Evolutionary conservation across 306 rosid species (phyloP), one percentile per base, ranked within the genome.

Genomic region (Lathyrus aphaca): DNA sequence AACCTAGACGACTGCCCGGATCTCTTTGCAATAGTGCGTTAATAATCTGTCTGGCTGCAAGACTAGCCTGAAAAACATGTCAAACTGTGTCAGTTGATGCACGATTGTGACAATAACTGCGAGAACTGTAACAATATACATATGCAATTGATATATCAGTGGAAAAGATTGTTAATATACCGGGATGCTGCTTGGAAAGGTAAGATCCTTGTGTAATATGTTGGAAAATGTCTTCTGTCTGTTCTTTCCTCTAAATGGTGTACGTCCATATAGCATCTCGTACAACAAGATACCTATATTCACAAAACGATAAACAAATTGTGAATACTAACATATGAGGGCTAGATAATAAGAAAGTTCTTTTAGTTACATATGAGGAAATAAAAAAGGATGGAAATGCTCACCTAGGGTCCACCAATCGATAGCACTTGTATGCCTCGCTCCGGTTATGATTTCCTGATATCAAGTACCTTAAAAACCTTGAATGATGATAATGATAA

Each of bases 401-500:
- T 83, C 84, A 94, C 98, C 98, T 63, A 94, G 82, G 61, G 98
- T 85, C 98, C 98, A 94, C 98, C 98, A 94, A 76, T 94, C 98
- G 51, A 94, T 87, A 25, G 95, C 91, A 64, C 98, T 88, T 59
- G 86, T 71, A 73, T 94, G 98, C 85, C 89, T 84, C 19, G 85
- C 82, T 37, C 98, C 98, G 1, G 85, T 88, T 67, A 94, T 83
- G 80, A 87, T 90, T 86, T 94, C 98, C 98, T 94, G 96, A 78
- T 71, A 88, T 57, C 72, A 83, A 82, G 76, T n/a, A 77, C 74
- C 66, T 62, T 80, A 48, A 76, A 76, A 79, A 65, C 61, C 29
- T 77, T 69, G 64, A 43, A 70, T 49, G 54, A 75, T 49, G 62
- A 81, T 40, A 72, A 63, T 35, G 45, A 54, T 23, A 38, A 78